phyloP scores from a whole-genome alignment of 73 alveolate genomes.

The Diophrys appendiculata region DNA sequence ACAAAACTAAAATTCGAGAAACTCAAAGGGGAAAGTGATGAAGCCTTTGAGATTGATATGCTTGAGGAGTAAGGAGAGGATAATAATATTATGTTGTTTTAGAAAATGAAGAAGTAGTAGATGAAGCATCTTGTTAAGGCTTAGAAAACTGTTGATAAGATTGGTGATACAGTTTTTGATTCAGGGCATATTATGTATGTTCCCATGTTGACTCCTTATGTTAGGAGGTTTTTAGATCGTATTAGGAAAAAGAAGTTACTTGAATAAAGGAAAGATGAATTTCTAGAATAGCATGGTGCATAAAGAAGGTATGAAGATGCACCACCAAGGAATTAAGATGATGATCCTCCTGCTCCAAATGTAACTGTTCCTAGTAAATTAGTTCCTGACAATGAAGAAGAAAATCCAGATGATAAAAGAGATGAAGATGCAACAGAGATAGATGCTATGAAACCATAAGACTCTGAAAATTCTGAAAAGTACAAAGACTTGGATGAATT shows the following conservation, averaged over 20 bases:
- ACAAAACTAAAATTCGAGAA: too few species aligned
- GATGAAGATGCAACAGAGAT: not conserved
- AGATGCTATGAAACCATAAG: not conserved
- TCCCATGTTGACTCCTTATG: not conserved
- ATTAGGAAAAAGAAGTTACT: not conserved
- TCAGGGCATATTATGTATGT: conserved; percentile 8
- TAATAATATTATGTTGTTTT: not conserved
- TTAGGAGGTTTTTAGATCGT: not conserved
- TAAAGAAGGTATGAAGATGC: too few species aligned
- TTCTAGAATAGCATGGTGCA: too few species aligned
- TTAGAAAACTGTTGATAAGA: not conserved
- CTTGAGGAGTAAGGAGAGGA: not conserved
- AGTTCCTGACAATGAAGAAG: not conserved
- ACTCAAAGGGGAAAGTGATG: too few species aligned
- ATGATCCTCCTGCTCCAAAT: not conserved
- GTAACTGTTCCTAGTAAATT: not conserved
- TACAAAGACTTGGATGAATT: too few species aligned
- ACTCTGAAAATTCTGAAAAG: too few species aligned
- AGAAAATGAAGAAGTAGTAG: not conserved
- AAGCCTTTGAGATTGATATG: too few species aligned
- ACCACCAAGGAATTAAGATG: not conserved
- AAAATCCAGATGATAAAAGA: not conserved
- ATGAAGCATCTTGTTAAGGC: not conserved
- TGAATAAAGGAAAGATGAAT: too few species aligned
- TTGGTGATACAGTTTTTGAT: conserved; percentile 3